Base-by-base conservation (phyloP, 1,284 basidiomycete species). In the Irpex rosettiformis region DNA sequence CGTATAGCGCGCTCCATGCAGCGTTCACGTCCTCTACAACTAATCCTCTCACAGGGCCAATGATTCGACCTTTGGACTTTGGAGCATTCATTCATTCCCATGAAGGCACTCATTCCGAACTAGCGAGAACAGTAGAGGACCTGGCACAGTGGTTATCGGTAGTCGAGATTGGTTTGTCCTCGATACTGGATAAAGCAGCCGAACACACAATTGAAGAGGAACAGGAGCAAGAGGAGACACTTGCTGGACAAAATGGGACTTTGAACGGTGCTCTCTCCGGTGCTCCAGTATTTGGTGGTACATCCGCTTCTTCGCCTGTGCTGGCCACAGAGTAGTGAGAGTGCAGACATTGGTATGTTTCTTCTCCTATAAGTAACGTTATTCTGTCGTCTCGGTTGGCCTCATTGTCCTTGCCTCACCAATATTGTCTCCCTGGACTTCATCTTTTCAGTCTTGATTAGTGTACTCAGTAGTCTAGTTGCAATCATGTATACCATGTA, bases 141-240 rank as follows among this genome's bases (percentile, higher is more conserved):
- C 80, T 98, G 47, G 80, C 84, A 2, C 79, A 83, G 63, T 97
- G 93, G 93, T 74, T 98, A 56, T 82, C 85, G 3, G 79, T 88
- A 0, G 82, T 97, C 1, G 91, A 93, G 70, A 72, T 71, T 7
- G 92, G 91, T 1, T 73, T 95, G 33, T 80, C 78, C 54, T 81
- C 77, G 52, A 76, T 95, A 63, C 74, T 94, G 51, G 85, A 88
- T 51, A 75, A 74, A 51, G 62, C 64, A 4, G 66, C 73, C 1
- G 66, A 70, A 18, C 73, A 69, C 24, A 75, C 82, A 24, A 85
- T 85, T 59, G 79, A 82, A 61, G 86, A 88, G 67, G 83, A 85
- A 63, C 77, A 82, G 64, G 80, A 83, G 63, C 60, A 60, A 52
- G 69, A 70, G 48, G 67, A 67, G 42, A 59, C 24, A n/a, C 6